Evolutionary conservation across 768 basidiomycete species (phyloP), one percentile per base, ranked within the genome.

Genomic region (Amanita muscaria): DNA sequence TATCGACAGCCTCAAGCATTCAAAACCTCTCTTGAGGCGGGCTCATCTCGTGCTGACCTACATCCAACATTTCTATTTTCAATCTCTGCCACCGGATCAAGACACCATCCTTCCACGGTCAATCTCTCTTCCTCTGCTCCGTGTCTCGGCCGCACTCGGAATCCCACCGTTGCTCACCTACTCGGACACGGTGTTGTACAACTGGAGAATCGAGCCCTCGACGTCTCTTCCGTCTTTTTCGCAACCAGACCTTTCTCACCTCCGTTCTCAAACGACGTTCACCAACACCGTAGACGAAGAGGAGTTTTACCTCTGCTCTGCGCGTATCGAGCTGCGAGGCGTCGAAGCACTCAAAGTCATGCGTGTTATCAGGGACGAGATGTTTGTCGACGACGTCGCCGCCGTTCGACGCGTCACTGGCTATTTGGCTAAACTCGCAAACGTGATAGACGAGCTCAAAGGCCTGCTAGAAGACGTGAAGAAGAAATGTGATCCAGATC

Each of bases 101-200:
- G 67, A 74, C 3, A 67, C 88, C 40, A 62, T 68, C 24, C 85
- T 99, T 39, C 94, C 94, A 6, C 60, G 70, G 0, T 68, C 82
- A 0, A 67, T 99, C 40, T 74, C 87, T 4, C 61, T 90, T 8
- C 93, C 94, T 1, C 74, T 91, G 33, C 71, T 93, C 11, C 71
- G 76, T 42, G 70, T 93, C 21, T 85, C 79, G 11, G 63, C 67
- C 0, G 63, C 80, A 30, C 75, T 98, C 14, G 82, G 84, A 39
- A 66, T 97, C 2, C 94, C 94, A 1, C 89, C 94, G 0, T 69
- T 97, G 23, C 73, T 93, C 40, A 96, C 93, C 1, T 98, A 92
- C 59, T 83, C 92, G 16, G 93, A 96, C 59, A 83, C 83, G 29
- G 92, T 97, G 5, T 72, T 98, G 19, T 97, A 91, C 65, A 96